Conservation (phyloP, 768 basidiomycete species). For the Serpula lacrymans region DNA sequence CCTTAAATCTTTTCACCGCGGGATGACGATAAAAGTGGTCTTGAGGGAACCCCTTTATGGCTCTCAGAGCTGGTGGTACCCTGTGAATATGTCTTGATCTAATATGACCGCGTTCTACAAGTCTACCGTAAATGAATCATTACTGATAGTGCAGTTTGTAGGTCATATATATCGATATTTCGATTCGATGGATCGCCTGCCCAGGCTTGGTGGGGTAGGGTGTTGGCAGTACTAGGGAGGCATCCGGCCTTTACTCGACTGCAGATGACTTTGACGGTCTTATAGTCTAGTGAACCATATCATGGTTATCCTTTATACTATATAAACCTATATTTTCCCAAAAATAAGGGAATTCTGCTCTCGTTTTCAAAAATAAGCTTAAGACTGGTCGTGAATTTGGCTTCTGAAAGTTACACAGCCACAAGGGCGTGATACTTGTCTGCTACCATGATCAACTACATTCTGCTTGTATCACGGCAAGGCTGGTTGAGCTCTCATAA, state of each 20-base stretch:
- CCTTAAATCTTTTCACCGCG: slow-evolving; percentile 13
- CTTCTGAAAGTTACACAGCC: slow-evolving; percentile 19
- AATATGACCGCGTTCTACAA: slow-evolving; percentile 68
- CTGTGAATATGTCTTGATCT: slow-evolving; percentile 82
- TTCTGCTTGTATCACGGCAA: slow-evolving; percentile 92
- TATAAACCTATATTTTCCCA: too few relatives aligned
- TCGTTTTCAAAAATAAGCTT: slow-evolving; percentile 3
- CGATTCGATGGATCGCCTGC: too few relatives aligned
- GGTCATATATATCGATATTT: too few relatives aligned
- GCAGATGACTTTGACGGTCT: too few relatives aligned
- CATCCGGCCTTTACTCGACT: too few relatives aligned
- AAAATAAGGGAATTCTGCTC: too few relatives aligned
- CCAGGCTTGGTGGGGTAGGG: too few relatives aligned
- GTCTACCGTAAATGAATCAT: too few relatives aligned
- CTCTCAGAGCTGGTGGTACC: slow-evolving; percentile 39
- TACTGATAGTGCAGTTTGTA: too few relatives aligned
- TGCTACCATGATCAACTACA: slow-evolving; percentile 77
- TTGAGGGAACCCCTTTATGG: slow-evolving; percentile 55
- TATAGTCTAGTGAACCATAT: too few relatives aligned
- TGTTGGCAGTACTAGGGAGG: too few relatives aligned
- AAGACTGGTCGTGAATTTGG: background rate
- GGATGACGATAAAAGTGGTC: slow-evolving; percentile 77
- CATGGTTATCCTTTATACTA: too few relatives aligned
- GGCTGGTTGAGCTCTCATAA: slow-evolving; percentile 47
- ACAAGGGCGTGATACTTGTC: slow-evolving; percentile 9